Base-by-base conservation (phyloP, 2,329 filamentous ascomycete species). In the Talaromyces albobiverticillius region DNA sequence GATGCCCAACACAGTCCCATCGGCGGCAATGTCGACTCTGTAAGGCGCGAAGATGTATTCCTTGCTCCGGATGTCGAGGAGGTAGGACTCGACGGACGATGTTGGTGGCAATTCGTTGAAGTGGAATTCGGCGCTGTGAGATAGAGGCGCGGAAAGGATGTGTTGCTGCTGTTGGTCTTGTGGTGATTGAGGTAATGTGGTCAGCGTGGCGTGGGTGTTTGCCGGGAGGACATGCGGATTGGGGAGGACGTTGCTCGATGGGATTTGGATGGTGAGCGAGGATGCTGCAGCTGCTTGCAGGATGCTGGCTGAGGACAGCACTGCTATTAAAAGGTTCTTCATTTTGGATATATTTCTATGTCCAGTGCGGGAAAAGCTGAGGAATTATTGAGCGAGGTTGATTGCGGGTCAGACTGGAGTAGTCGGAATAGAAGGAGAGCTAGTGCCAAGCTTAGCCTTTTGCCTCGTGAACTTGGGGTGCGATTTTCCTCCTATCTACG, bases 41-140 rank as follows among this genome's bases (percentile, higher is more conserved):
- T 95, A 77, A 10, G 90, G 88, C 62, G 84, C 82, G 69, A 96
- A 97, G 51, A 80, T 80, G 70, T 88, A 84, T 53, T 89, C 87
- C 25, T 82, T 76, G 67, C 85, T 87, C 74, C 92, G 84, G 46
- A 97, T 80, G 61, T 94, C 90, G 46, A 88, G 84, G 5, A 97
- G 82, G 70, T 96, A 96, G 55, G 85, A 89, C 1, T 66, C 56
- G 3, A 45, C 41, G 11, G 23, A 14, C 16, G 86, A 88, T 0
- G 79, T 69, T 4, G 57, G 26, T 23, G 38, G 49, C 2, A 56
- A 79, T 62, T 91, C 85, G 60, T 72, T 74, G 77, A 96, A 96
- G 59, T 84, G 79, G 66, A 96, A 90, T 22, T 83, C 85, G 69
- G 89, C 88, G 62, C 79, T 72, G 38, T 80, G 76, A 11, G 86